A percentile compares a stretch with the other conserved stretches of the same genome.
Evolutionary conservation across 2,329 filamentous ascomycete genomes (phyloP).

Genomic region (Neonectria punicea): DNA sequence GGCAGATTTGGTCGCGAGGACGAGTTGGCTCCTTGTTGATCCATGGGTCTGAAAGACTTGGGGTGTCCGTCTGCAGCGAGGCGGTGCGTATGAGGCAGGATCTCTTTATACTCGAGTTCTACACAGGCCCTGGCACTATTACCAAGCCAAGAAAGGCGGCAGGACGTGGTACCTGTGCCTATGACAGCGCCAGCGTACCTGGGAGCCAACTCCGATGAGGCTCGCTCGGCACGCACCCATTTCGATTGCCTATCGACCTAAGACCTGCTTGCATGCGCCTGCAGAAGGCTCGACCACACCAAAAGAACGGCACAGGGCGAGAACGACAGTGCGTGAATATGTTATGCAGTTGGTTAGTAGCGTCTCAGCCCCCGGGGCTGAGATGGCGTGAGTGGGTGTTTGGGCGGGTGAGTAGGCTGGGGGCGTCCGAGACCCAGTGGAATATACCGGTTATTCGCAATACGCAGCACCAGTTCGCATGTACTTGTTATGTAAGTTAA

Average conservation of each 20-base stretch:
- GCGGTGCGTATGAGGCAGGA: neutral
- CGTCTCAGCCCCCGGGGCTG: constrained; percentile 1
- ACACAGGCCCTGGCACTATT: neutral
- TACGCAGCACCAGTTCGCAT: neutral
- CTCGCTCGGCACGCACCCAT: neutral
- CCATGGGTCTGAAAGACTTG: neutral
- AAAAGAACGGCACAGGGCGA: neutral
- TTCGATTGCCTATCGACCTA: neutral
- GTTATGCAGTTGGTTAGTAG: neutral
- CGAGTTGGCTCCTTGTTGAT: neutral
- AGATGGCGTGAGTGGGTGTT: neutral
- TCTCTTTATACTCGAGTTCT: neutral
- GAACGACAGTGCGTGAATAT: neutral
- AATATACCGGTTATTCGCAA: neutral
- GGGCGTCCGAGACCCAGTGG: neutral
- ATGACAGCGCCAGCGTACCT: neutral
- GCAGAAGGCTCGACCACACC: neutral
- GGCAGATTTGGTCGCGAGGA: neutral
- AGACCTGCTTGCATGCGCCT: neutral
- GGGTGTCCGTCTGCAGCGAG: neutral
- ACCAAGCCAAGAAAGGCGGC: neutral
- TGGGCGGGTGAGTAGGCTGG: neutral
- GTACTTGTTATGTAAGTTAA: neutral
- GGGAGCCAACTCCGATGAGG: neutral
- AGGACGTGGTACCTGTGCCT: neutral